Evolutionary conservation across 2,329 filamentous ascomycete species (phyloP), one percentile per base, ranked within the genome.

Genomic region (Exophiala oligosperma): DNA sequence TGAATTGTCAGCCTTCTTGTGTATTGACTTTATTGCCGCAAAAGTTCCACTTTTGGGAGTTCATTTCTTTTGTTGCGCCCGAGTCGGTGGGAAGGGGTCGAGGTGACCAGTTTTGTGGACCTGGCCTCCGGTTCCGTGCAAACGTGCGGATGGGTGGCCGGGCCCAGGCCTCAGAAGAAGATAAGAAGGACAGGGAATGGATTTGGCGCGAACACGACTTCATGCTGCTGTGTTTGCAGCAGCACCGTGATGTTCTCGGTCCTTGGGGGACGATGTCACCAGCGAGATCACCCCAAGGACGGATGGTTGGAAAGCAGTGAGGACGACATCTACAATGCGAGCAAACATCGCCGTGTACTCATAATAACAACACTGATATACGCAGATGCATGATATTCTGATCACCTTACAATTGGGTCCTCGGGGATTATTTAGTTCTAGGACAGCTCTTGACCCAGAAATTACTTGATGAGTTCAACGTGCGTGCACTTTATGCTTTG

Each of bases 271-370:
- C n/a, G 40, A n/a, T 6, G 11, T 43, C 6, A 43, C 5, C 12
- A 41, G 38, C 17, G 38, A 41, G 17, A 21, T 41, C 38, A 41
- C 14, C 40, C 32, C 32, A 2, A 23, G 40, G 40, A 14, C 40
- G 17, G 21, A 17, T 17, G 52, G 41, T 29, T 35, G 46, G 51
- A 57, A 56, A 48, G 49, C 41, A 54, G 52, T 35, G 53, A 57
- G 8, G 49, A 60, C 54, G 51, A 59, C 53, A 62, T 60, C 54
- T 62, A 48, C 46, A 28, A 55, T 51, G 43, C 50, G 57, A 53
- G 53, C 54, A 37, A 51, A 50, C 24, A 44, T 54, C 54, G 56
- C 60, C 56, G 56, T 60, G 56, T 62, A 60, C 60, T 62, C 60
- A 62, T 62, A 62, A 62, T 62, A 59, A 57, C 52, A 57, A 48